Evolutionary conservation across 441 rosid genomes (phyloP), one percentile per base, ranked within the genome.

Genomic region (Mallotus repandus): DNA sequence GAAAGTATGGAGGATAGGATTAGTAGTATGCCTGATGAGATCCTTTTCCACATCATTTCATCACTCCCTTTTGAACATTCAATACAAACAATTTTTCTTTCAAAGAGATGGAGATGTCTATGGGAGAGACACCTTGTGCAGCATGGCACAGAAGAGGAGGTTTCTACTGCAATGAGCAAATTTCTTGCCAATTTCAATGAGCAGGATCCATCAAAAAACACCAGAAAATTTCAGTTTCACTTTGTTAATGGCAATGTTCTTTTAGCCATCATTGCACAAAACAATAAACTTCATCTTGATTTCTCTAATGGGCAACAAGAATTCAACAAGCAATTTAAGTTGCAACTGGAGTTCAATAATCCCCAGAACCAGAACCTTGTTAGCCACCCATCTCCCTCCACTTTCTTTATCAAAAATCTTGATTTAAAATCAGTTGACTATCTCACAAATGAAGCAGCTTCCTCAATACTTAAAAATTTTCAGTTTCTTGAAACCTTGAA

Each of bases 31-130:
- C 91, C 92, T 21, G 71, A 84, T 73, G 92, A 86, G 69, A 80
- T 90, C 58, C 85, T 90, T 49, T 84, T 84, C 67, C 81, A 74
- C 74, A 84, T 90, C 68, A 82, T 87, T 54, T 82, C 83, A 69
- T 80, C 80, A 46, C 79, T 89, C 53, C 94, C 94, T 63, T 85
- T 86, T 25, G 87, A 84, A 61, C 87, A 89, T 45, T 86, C 91
- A 32, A 82, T 78, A 61, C 87, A 88, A 69, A 83, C 81, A 19
- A 79, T 88, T 69, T 82, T 84, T 66, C 80, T 90, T 13, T 88
- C 92, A 3, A 82, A 73, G 25, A 64, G 85, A 53, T 90, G 87
- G 84, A 84, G 76, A 69, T 77, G 52, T 35, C 76, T 86, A 2
- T 87, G 94, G 94, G 81, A 52, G 72, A 65, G 74, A 58, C 76